Evolutionary conservation across 306 rosid species (phyloP).

Genomic region (Gastrolobium villosum): DNA sequence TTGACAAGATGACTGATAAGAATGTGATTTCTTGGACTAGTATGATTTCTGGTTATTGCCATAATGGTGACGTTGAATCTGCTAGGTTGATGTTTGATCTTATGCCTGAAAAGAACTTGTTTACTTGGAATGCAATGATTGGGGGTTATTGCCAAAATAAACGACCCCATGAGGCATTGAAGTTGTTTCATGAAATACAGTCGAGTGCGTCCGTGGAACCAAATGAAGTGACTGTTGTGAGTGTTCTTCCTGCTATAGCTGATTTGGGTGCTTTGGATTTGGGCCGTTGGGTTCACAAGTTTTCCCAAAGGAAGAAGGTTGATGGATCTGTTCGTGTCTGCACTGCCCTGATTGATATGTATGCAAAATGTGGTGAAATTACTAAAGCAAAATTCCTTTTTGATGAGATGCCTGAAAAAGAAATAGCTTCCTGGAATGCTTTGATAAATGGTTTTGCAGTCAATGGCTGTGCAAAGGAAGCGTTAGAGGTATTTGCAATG

Average conservation of each 20-base stretch:
- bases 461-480: slow-evolving; percentile 73
- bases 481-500: slow-evolving; percentile 59
- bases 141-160: slow-evolving; percentile 72
- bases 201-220: slow-evolving; percentile 54
- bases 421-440: slow-evolving; percentile 80
- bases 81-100: slow-evolving; percentile 71
- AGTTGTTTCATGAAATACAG: slow-evolving; percentile 67
- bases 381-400: slow-evolving; percentile 60
- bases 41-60: slow-evolving; percentile 73
- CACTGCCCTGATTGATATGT: slow-evolving; percentile 74
- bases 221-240: slow-evolving; percentile 66
- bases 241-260: slow-evolving; percentile 81
- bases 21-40: slow-evolving; percentile 82
- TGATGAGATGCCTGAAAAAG: slow-evolving; percentile 57
- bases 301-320: slow-evolving; percentile 56
- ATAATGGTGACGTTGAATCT: slow-evolving; percentile 53
- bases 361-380: slow-evolving; percentile 80
- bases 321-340: slow-evolving; percentile 54
- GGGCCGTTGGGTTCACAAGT: slow-evolving; percentile 70
- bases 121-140: slow-evolving; percentile 82
- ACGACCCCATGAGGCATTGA: slow-evolving; percentile 64
- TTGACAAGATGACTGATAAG: slow-evolving; percentile 58
- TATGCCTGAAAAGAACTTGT: slow-evolving; percentile 69
- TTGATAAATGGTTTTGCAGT: slow-evolving; percentile 77
- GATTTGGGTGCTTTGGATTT: slow-evolving; percentile 74